Conservation (phyloP, 352 stramenopile species). For the Plasmopara viticola region DNA sequence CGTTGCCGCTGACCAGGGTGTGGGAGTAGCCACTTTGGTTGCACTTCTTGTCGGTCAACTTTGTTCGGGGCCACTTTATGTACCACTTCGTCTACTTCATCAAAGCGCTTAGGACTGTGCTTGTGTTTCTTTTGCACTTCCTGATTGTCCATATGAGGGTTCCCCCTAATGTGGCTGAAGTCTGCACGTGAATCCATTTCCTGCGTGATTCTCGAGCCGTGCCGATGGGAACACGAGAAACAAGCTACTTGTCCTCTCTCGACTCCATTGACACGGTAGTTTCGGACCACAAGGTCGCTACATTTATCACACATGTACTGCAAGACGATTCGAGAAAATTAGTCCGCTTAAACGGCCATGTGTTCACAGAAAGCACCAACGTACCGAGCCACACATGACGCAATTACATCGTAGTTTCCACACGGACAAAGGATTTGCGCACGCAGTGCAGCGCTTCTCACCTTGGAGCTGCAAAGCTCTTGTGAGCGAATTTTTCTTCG, state of each 20-base stretch:
- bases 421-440: slow-evolving; percentile 49
- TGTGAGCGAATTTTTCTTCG: slow-evolving; percentile 27
- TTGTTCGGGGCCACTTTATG: slow-evolving; percentile 6
- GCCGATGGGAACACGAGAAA: slow-evolving; percentile 52
- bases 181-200: background rate
- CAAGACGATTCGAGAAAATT: slow-evolving; percentile 5
- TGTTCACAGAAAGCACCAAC: background rate
- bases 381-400: slow-evolving; percentile 54
- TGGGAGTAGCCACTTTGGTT: background rate
- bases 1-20: background rate
- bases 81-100: background rate
- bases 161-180: slow-evolving; percentile 8
- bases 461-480: slow-evolving; percentile 45
- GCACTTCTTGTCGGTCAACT: background rate
- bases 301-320: slow-evolving; percentile 74
- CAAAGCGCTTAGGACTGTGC: background rate
- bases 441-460: slow-evolving; percentile 54
- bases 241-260: slow-evolving; percentile 33
- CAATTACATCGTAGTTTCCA: slow-evolving; percentile 56
- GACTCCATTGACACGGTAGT: slow-evolving; percentile 47
- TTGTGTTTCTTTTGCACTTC: too few relatives aligned
- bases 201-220: slow-evolving; percentile 22
- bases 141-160: slow-evolving; percentile 1
- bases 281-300: slow-evolving; percentile 46
- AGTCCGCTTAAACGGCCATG: background rate